These are phyloP conservation scores for Lactarius indigo DNA, from an alignment of 768 basidiomycete species.

Conservation along the genomic window DNA sequence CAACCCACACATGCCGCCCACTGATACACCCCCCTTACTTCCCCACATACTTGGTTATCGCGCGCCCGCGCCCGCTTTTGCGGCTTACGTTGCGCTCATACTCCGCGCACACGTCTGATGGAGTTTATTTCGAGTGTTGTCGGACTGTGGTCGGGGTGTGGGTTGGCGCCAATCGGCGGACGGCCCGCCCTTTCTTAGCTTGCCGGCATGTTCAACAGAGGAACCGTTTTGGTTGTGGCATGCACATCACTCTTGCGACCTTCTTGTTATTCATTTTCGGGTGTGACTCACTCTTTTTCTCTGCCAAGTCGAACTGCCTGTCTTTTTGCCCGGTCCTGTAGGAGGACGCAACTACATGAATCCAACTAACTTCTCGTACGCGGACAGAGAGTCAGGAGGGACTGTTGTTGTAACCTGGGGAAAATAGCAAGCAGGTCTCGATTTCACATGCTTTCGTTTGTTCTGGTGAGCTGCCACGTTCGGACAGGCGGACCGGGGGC, in stretches of 20 bases:
- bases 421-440: background rate
- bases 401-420: background rate
- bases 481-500: background rate
- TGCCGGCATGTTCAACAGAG: background rate
- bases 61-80: background rate
- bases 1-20: background rate
- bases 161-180: background rate
- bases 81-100: background rate
- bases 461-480: background rate
- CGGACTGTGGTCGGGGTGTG: background rate
- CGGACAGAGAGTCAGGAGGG: background rate
- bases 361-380: background rate
- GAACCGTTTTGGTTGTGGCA: background rate
- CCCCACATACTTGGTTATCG: too few species aligned
- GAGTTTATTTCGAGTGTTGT: background rate
- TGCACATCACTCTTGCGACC: background rate
- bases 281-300: background rate
- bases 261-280: background rate
- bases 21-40: background rate
- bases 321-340: background rate
- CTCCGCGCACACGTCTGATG: background rate
- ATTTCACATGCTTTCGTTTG: slow-evolving; percentile 8
- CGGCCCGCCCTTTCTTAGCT: background rate
- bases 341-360: background rate
- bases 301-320: background rate